These are phyloP conservation scores for Solanum medicagineum DNA, from an alignment of 257 asterid species.

Conservation along the genomic window DNA sequence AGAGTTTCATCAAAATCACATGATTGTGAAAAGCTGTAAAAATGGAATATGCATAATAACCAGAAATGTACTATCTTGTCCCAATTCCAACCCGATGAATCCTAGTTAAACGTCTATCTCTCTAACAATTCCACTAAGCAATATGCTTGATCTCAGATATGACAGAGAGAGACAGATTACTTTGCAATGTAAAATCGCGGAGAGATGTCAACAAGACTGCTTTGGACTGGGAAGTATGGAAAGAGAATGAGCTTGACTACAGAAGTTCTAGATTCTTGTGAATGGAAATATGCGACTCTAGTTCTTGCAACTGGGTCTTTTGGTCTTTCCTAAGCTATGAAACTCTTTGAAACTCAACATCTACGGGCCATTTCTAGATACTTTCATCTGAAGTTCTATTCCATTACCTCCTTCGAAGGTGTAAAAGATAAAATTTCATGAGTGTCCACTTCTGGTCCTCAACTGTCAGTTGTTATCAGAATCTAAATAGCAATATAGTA, in stretches of 20 bases:
- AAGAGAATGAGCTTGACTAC: neutral
- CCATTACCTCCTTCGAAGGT: neutral
- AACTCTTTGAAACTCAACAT: neutral
- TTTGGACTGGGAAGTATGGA: neutral
- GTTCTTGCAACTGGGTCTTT: neutral
- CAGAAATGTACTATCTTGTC: neutral
- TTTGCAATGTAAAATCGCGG: neutral
- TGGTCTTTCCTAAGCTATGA: neutral
- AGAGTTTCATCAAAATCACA: neutral
- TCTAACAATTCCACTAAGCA: neutral
- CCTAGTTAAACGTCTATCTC: neutral
- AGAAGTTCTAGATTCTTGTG: neutral
- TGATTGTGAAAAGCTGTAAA: neutral
- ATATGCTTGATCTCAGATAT: neutral
- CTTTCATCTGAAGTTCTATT: neutral
- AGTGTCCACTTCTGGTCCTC: neutral
- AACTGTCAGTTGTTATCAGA: neutral
- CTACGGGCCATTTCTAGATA: neutral
- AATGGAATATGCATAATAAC: neutral
- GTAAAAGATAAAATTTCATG: neutral
- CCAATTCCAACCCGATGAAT: neutral
- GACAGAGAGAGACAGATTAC: neutral
- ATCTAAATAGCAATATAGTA: neutral
- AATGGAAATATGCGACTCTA: neutral
- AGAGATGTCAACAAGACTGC: neutral